Base-by-base conservation (phyloP, 164 flowering plant genomes). In the Berberis thunbergii region DNA sequence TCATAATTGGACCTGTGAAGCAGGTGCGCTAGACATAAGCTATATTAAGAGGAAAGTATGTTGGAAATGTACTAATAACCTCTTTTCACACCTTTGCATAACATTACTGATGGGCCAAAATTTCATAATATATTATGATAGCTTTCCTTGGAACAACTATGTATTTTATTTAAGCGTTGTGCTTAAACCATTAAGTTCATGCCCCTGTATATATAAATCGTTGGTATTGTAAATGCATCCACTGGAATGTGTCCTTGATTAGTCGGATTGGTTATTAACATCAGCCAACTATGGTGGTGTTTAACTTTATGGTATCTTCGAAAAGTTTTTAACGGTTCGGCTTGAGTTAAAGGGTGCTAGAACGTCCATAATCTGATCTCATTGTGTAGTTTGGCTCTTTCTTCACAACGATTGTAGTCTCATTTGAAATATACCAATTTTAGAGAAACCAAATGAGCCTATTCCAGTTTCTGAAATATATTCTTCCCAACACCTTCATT, bases 1-100 rank as follows among this genome's bases (percentile, higher is more conserved):
- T 94, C 77, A 77, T 89, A 46, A 87, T 94, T 46, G 99, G 99
- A 57, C 82, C 96, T 9, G 84, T 81, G 69, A 83, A 73, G 81
- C 84, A 94, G 68, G 97, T 86, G 76, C 80, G 87, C 70, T 87
- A 87, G 76, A 96, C 97, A 39, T 91, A 85, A 74, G 99, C 99
- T 64, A 80, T 91, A 44, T 49, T 94, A 45, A 84, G 96, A 69
- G 97, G 99, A 44, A 81, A 79, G 68, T 26, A 75, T 90, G 86
- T 52, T 81, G 70, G 74, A 65, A 4, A 63, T 72, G 41, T 72
- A 72, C 26, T 66, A 48, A 55, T 43, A 61, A 4, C 4, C 66
- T 59, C 54, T 11, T 52, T 52, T 52, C 54, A 52, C 54, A 52
- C 11, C n/a, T 46, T 46, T 46, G 49, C n/a, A 1, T 52, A 52